Evolutionary conservation across 805 yeast genomes (phyloP), one percentile per base, ranked within the genome.

Genomic region (Hanseniaspora jakobsenii): DNA sequence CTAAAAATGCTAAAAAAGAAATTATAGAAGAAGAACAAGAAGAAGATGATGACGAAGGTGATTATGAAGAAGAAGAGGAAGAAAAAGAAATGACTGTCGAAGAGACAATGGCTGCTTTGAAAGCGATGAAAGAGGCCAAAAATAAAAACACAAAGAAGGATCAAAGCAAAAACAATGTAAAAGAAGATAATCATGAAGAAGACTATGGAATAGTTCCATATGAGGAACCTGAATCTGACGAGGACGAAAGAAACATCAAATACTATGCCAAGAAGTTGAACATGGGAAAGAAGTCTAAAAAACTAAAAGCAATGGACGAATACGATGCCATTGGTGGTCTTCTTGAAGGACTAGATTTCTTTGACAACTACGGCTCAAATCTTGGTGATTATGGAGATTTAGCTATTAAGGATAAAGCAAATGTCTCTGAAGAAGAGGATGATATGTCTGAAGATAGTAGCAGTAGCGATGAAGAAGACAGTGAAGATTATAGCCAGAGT

Each of bases 241-340:
- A 71, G 50, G 93, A 82, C 52, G 93, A 83, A 48, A 78, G 74
- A 47, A 94, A 87, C 44, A 77, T 82, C 62, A 75, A 71, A 34
- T 84, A 79, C 55, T 87, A 85, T 58, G 87, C 95, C 3, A 80
- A 79, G 50, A 78, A 81, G 54, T 66, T 87, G 8, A 93, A 93
- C 1, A 58, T 82, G 52, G 76, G 76, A 50, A 73, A 75, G 0
- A 70, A 68, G 44, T 67, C 66, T 13, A 64, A 79, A 37, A 61
- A 68, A 30, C 72, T 71, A 50, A 59, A 43, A 34, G 65, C 65
- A 2, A 56, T 56, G 3, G 77, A 70, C 31, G 85, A 76, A 12
- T 81, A 80, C 55, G 95, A 85, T 60, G 72, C 78, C 2, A 66
- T 86, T 38, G 94, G 82, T 36, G 93, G 86, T n/a, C 57, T 86